Evolutionary conservation across 2,329 filamentous ascomycete genomes (phyloP).

Genomic region (Pezicula neosporulosa): DNA sequence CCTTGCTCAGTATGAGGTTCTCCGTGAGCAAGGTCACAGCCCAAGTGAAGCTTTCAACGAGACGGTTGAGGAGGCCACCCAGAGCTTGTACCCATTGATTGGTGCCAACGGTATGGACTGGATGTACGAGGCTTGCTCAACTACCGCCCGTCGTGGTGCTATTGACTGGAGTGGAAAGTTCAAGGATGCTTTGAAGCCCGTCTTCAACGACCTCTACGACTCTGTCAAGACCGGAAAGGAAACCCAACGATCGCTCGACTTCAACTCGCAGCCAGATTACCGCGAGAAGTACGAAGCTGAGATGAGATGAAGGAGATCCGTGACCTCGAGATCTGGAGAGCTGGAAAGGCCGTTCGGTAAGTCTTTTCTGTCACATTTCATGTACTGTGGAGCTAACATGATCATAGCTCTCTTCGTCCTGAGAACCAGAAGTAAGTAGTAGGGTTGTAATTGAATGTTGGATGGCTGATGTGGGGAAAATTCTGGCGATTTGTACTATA

Average conservation of each 20-base stretch:
- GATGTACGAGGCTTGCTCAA: constrained; percentile 99
- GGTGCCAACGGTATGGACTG: constrained; percentile 99
- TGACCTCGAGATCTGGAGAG: constrained; percentile 97
- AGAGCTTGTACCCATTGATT: constrained; percentile 96
- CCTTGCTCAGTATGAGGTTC: constrained; percentile 99
- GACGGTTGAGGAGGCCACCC: constrained; percentile 99
- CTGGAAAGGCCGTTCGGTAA: constrained; percentile 92
- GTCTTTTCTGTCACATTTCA: constrained; percentile 24
- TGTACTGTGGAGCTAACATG: constrained; percentile 9
- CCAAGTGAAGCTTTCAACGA: constrained; percentile 99
- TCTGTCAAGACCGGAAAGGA: constrained; percentile 87
- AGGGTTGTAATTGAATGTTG: constrained; percentile 12
- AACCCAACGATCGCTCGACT: constrained; percentile 94
- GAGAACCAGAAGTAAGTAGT: constrained; percentile 77
- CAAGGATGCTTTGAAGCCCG: constrained; percentile 97
- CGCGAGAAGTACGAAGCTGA: constrained; percentile 95
- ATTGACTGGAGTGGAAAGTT: constrained; percentile 98
- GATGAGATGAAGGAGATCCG: constrained; percentile 99
- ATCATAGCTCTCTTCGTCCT: constrained; percentile 66
- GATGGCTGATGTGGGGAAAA: constrained; percentile 14
- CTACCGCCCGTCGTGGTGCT: constrained; percentile 94
- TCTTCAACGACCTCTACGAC: constrained; percentile 97
- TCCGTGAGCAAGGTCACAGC: constrained; percentile 96
- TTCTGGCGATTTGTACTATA: constrained; percentile 31
- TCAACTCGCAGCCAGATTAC: constrained; percentile 95